Conservation (phyloP, 805 yeast species). For the Scheffersomyces stipitis region DNA sequence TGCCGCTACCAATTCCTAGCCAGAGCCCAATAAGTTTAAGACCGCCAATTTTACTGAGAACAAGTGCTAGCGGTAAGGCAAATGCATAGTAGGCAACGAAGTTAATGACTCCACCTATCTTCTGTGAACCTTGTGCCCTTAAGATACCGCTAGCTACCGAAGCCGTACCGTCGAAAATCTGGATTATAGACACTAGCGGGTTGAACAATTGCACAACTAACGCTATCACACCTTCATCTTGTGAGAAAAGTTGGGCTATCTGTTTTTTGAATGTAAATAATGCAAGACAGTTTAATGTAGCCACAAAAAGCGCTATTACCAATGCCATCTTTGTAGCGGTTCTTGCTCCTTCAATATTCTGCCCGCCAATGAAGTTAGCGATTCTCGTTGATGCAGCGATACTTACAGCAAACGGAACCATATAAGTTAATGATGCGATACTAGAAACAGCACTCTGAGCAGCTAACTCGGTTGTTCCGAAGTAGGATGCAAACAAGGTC, state of each 20-base stretch:
- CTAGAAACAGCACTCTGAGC: slow-evolving; percentile 53
- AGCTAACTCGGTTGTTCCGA: slow-evolving; percentile 50
- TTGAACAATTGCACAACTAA: slow-evolving; percentile 52
- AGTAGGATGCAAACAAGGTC: slow-evolving; percentile 46
- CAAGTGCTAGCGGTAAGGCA: slow-evolving; percentile 66
- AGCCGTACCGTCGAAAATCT: slow-evolving; percentile 68
- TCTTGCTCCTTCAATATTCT: slow-evolving; percentile 36
- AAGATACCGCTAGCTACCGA: slow-evolving; percentile 71
- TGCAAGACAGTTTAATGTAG: slow-evolving; percentile 40
- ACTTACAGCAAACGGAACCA: slow-evolving; percentile 47
- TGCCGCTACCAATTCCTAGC: slow-evolving; percentile 70
- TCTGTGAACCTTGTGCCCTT: slow-evolving; percentile 76
- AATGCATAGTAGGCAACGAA: slow-evolving; percentile 68
- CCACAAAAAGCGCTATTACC: slow-evolving; percentile 26
- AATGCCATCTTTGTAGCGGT: slow-evolving; percentile 35
- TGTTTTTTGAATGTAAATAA: slow-evolving; percentile 46
- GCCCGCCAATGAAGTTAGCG: slow-evolving; percentile 46
- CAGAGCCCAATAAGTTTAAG: slow-evolving; percentile 64
- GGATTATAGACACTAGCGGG: slow-evolving; percentile 65
- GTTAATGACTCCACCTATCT: slow-evolving; percentile 68
- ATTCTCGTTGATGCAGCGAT: slow-evolving; percentile 46
- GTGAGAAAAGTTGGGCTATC: slow-evolving; percentile 61
- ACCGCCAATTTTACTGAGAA: slow-evolving; percentile 47
- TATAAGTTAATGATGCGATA: slow-evolving; percentile 44
- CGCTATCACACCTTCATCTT: slow-evolving; percentile 55